These are phyloP conservation scores for Botryotinia convoluta DNA, from an alignment of 2,329 filamentous ascomycete genomes.

Conservation along the genomic window DNA sequence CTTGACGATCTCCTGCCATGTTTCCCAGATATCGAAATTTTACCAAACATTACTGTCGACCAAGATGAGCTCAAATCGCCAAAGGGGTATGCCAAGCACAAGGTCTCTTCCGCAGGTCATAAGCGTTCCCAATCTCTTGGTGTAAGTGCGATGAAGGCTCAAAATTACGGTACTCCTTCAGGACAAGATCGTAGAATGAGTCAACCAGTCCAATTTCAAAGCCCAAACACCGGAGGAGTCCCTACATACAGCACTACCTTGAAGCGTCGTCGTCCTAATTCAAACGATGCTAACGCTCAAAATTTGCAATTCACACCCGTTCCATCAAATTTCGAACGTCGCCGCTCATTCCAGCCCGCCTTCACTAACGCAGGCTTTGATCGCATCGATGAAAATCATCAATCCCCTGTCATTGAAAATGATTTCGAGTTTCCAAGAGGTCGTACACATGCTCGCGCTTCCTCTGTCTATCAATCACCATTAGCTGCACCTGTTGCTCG, in stretches of 20 bases:
- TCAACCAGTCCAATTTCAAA: slow-evolving; percentile 17
- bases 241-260: slow-evolving; percentile 17
- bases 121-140: slow-evolving; percentile 38
- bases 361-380: slow-evolving; percentile 6
- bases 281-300: slow-evolving; percentile 14
- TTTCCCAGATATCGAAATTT: slow-evolving; percentile 43
- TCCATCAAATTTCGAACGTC: not conserved
- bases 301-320: slow-evolving; percentile 5
- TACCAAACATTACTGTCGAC: slow-evolving; percentile 40
- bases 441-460: slow-evolving; percentile 22
- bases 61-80: slow-evolving; percentile 34
- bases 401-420: not conserved
- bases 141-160: slow-evolving; percentile 16
- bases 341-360: slow-evolving; percentile 7
- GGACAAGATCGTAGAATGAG: slow-evolving; percentile 26
- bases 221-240: slow-evolving; percentile 20
- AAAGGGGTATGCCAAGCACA: slow-evolving; percentile 34
- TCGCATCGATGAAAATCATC: slow-evolving; percentile 16
- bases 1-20: slow-evolving; percentile 38
- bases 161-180: slow-evolving; percentile 15
- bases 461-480: slow-evolving; percentile 25
- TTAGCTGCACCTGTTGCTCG: slow-evolving; percentile 28
- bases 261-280: slow-evolving; percentile 31
- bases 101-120: slow-evolving; percentile 25
- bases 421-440: not conserved